Evolutionary conservation across 768 basidiomycete genomes (phyloP).

Genomic region (Tylopilus rubrobrunneus): DNA sequence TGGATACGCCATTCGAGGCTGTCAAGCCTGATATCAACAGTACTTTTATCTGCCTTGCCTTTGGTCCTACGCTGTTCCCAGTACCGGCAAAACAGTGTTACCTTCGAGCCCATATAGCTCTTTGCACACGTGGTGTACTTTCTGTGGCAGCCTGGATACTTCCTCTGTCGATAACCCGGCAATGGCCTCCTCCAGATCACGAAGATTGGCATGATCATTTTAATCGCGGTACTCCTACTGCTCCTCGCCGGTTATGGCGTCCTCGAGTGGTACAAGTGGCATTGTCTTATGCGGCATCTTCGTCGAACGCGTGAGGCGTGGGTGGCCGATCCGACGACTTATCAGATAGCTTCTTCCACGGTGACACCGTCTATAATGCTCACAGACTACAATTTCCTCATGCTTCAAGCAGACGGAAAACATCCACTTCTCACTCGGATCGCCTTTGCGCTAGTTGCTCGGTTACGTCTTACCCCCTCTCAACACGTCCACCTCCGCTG

Average conservation of each 20-base stretch:
- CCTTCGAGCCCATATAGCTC: no score
- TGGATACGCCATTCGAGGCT: constrained; percentile 84
- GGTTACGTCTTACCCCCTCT: constrained; percentile 52
- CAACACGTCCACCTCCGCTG: constrained; percentile 74
- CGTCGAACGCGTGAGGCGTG: constrained; percentile 73
- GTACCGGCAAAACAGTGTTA: constrained; percentile 67
- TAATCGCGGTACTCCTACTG: constrained; percentile 67
- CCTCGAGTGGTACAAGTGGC: constrained; percentile 90
- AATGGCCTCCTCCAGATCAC: constrained; percentile 74
- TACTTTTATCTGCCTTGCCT: constrained; percentile 69
- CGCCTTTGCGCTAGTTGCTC: constrained; percentile 47
- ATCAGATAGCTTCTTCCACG: constrained; percentile 32
- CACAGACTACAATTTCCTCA: constrained; percentile 73
- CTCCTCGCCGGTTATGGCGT: constrained; percentile 70
- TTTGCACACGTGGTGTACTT: constrained; percentile 26
- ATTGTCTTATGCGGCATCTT: constrained; percentile 60
- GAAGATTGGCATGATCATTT: constrained; percentile 72
- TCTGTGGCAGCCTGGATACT: constrained; percentile 78
- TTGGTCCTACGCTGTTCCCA: constrained; percentile 71
- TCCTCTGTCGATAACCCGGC: constrained; percentile 80
- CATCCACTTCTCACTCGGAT: constrained; percentile 75
- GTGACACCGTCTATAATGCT: constrained; percentile 52
- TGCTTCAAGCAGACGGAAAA: constrained; percentile 61
- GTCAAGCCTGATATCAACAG: constrained; percentile 88
- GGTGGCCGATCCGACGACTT: constrained; percentile 64